Conservation (phyloP, 2,329 filamentous ascomycete genomes). For the Fusarium heterosporum region DNA sequence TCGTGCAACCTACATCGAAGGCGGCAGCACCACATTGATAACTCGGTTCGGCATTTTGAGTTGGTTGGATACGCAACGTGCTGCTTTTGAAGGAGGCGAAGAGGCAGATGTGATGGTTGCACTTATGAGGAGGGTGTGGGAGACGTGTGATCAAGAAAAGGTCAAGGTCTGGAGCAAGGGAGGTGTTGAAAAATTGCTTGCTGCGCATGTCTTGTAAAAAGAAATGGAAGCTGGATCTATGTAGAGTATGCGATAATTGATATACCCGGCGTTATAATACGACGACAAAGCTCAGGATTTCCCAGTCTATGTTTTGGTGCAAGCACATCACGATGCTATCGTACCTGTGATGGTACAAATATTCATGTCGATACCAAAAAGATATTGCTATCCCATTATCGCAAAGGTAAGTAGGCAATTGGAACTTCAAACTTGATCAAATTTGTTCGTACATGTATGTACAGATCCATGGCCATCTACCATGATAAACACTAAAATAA, state of each 20-base stretch:
- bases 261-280: constrained; percentile 37
- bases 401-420: not conserved
- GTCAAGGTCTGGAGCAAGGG: constrained; percentile 74
- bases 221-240: constrained; percentile 4
- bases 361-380: not conserved
- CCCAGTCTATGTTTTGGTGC: not conserved
- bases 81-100: constrained; percentile 55
- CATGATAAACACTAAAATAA: constrained; percentile 19
- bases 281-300: not conserved
- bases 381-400: not conserved
- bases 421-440: constrained; percentile 37
- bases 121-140: constrained; percentile 69
- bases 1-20: constrained; percentile 73
- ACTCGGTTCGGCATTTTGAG: constrained; percentile 79
- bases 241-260: constrained; percentile 26
- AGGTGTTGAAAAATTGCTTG: constrained; percentile 52
- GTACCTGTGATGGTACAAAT: not conserved
- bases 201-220: constrained; percentile 14
- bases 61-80: constrained; percentile 76
- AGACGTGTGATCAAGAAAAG: constrained; percentile 74
- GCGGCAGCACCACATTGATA: constrained; percentile 82
- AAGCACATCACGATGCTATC: too few relatives aligned
- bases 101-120: constrained; percentile 63
- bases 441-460: constrained; percentile 45
- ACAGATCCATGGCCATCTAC: constrained; percentile 37